Conservation (phyloP, 139 green algal genomes). For the Gonium pectorale region DNA sequence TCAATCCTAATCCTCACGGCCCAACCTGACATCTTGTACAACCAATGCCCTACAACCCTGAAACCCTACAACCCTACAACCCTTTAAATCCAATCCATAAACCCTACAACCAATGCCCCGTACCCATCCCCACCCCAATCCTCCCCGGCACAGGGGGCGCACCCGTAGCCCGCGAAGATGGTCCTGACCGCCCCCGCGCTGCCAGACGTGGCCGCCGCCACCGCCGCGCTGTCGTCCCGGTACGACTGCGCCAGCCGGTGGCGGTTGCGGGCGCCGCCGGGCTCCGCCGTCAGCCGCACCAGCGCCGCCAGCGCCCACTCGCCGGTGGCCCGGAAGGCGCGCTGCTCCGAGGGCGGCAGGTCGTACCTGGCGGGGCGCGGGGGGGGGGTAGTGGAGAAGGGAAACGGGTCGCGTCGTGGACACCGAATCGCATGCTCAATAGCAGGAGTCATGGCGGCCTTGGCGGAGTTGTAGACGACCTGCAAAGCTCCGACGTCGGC, state of each 20-base stretch:
- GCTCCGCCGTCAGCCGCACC: constrained; percentile 41
- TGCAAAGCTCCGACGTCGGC: no score
- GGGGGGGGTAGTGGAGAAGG: no score
- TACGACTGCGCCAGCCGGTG: constrained; percentile 14
- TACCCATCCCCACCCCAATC: not conserved
- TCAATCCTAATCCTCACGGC: no score
- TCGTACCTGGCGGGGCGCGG: constrained; percentile 14
- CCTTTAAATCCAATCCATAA: not conserved
- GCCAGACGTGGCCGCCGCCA: not conserved
- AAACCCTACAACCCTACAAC: not conserved
- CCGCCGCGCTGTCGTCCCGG: constrained; percentile 11
- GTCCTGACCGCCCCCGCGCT: not conserved
- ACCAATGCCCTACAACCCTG: no score
- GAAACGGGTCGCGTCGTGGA: no score
- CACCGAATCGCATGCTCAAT: no score
- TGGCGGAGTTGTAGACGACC: no score
- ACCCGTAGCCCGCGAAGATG: constrained; percentile 28
- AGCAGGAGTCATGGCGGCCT: no score
- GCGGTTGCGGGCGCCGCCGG: constrained; percentile 22
- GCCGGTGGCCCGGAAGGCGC: constrained; percentile 25
- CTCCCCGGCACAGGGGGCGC: no score
- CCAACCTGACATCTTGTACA: no score
- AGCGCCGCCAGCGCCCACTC: constrained; percentile 56
- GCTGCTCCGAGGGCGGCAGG: constrained; percentile 38
- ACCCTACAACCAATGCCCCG: not conserved